Evolutionary conservation across 441 rosid genomes (phyloP), one percentile per base, ranked within the genome.

Genomic region (Erodium moschatum): DNA sequence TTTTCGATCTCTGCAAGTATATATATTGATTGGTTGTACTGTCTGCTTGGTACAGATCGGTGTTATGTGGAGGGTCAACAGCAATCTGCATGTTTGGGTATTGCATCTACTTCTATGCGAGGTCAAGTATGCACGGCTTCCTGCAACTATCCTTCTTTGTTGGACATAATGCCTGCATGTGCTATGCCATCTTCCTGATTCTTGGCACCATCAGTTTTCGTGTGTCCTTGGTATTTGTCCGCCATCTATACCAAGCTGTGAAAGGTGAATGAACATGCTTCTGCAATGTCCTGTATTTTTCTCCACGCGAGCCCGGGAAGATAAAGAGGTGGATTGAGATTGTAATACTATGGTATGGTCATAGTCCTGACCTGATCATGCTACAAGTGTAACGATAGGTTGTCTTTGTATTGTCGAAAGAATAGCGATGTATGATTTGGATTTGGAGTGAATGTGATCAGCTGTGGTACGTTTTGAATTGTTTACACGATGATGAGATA

Each of bases 131-230:
- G 94, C 87, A 78, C 1, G 89, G 91, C 44, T 71, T 89, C 69
- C 27, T 90, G 86, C 92, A 92, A 83, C 73, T 85, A 31, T 83
- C 91, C 3, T 80, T 85, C 75, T 87, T 87, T 80, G 3, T 90
- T n/a, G 90, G 94, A 76, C 87, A 88, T 63, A 86, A 77, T 52
- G 89, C 85, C 48, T 81, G 84, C 80, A 63, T 90, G 68, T 87
- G 97, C 84, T 88, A 88, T n/a, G 87, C 86, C 21, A 69, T 90
- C 71, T 92, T 87, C 81, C 75, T 92, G 77, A 85, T 92, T 69
- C 85, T 92, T 15, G 86, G 87, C 40, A 69, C 86, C 52, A 44
- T 89, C 46, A 78, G 94, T 76, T 90, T 89, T 60, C 72, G 74
- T 56, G 81, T 87, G 71, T 89, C 96, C 65, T 83, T 86, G 77